Conservation (phyloP, 345 rosid species). For the Rhodomyrtus tomentosa region DNA sequence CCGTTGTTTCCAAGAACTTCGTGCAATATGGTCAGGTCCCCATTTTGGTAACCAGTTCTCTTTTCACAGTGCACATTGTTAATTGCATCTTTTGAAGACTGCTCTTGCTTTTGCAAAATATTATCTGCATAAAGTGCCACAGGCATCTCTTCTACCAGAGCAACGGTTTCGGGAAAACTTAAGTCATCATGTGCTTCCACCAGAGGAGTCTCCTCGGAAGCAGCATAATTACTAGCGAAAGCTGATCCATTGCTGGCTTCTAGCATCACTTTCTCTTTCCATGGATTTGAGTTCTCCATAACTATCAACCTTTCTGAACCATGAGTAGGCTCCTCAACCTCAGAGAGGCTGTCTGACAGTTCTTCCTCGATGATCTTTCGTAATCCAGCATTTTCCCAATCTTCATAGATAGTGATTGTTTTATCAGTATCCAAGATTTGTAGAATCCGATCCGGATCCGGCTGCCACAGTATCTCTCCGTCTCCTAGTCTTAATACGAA, state of each 20-base stretch:
- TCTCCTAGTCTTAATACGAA: conserved; percentile 36
- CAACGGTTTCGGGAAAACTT: background rate
- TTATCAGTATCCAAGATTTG: conserved; percentile 45
- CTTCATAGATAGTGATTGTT: conserved; percentile 39
- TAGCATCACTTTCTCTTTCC: conserved; percentile 9
- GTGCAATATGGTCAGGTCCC: background rate
- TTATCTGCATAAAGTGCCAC: conserved; percentile 20
- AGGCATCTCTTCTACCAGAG: conserved; percentile 10
- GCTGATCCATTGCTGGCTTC: background rate
- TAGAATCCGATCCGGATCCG: conserved; percentile 53
- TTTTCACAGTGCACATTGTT: conserved; percentile 5
- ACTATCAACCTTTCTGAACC: conserved; percentile 8
- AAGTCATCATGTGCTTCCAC: conserved; percentile 2
- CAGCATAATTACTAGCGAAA: background rate
- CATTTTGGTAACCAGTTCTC: background rate
- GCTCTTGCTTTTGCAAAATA: conserved; percentile 13
- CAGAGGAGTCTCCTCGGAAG: background rate
- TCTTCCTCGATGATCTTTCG: conserved; percentile 58
- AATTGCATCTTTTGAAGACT: conserved; percentile 3
- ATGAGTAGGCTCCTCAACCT: background rate
- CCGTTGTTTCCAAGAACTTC: background rate
- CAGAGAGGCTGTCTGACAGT: background rate
- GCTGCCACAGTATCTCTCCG: conserved; percentile 62
- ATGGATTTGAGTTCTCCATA: conserved; percentile 14
- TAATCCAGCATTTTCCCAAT: conserved; percentile 56